Evolutionary conservation across 1,139 yeast species (phyloP).

Genomic region (Nakaseomyces uthaithaninus): DNA sequence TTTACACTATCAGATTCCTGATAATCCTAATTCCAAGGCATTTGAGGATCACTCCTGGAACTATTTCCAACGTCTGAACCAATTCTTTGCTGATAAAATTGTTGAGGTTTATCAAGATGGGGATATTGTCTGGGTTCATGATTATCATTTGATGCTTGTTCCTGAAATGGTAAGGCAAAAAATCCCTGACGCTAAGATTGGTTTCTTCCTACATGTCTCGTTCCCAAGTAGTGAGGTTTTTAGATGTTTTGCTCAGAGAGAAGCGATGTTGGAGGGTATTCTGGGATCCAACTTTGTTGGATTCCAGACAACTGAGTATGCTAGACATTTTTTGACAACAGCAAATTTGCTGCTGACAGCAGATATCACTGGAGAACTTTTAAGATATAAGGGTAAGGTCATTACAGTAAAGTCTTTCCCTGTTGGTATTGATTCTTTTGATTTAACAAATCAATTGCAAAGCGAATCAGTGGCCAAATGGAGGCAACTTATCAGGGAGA

Average conservation of each 20-base stretch:
- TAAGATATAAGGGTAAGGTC: slow-evolving; percentile 58
- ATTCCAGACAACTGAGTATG: slow-evolving; percentile 88
- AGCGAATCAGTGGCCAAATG: slow-evolving; percentile 54
- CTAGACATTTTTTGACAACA: slow-evolving; percentile 87
- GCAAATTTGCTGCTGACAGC: slow-evolving; percentile 77
- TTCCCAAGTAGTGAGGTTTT: slow-evolving; percentile 96
- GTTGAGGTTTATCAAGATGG: slow-evolving; percentile 58
- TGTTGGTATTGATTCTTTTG: slow-evolving; percentile 76
- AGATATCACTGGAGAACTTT: slow-evolving; percentile 70
- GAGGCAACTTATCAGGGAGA: slow-evolving; percentile 62
- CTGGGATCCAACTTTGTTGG: slow-evolving; percentile 83
- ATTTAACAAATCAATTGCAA: slow-evolving; percentile 42
- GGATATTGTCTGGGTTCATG: slow-evolving; percentile 84
- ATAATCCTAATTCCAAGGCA: slow-evolving; percentile 86
- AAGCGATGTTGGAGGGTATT: slow-evolving; percentile 68
- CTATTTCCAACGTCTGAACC: slow-evolving; percentile 68
- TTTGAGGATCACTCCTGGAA: slow-evolving; percentile 95
- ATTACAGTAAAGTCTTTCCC: slow-evolving; percentile 65
- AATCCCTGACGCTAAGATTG: slow-evolving; percentile 79
- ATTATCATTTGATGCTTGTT: slow-evolving; percentile 80
- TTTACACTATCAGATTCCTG: slow-evolving; percentile 92
- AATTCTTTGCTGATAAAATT: slow-evolving; percentile 69
- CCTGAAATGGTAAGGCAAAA: slow-evolving; percentile 74
- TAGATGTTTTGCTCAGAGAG: slow-evolving; percentile 85
- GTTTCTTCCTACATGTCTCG: slow-evolving; percentile 85